Evolutionary conservation across 176 grass and related monocot genomes (phyloP).

Genomic region (Zea luxurians): DNA sequence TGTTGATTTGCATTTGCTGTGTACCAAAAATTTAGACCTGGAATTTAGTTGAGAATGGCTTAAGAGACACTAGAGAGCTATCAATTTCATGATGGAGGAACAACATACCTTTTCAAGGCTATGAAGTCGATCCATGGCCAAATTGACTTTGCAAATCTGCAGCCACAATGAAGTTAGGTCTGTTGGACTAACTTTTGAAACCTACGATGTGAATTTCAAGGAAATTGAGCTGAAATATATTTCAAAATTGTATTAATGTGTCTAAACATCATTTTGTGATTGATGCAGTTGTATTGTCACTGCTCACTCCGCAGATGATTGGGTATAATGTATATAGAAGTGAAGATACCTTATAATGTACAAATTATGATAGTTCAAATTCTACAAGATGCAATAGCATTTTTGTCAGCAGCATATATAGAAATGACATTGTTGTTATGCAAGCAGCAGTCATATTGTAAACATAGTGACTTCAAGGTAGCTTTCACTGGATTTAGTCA

Average conservation of each 20-base stretch:
- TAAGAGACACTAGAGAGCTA: conserved; percentile 27
- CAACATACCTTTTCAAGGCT: background rate
- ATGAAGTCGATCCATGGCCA: conserved; percentile 8
- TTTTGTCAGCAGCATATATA: conserved; percentile 33
- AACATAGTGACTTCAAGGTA: background rate
- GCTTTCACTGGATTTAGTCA: background rate
- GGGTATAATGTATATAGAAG: conserved; percentile 37
- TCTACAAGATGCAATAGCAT: background rate
- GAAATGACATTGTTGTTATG: conserved; percentile 26
- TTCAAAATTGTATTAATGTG: conserved; percentile 22
- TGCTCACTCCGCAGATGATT: conserved; percentile 8
- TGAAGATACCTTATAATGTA: conserved; percentile 35
- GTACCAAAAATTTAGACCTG: too few relatives aligned
- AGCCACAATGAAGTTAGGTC: conserved; percentile 7
- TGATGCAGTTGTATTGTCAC: background rate
- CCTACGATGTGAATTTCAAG: conserved; percentile 19
- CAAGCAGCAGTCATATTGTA: conserved; percentile 35
- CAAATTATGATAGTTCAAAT: conserved; percentile 23
- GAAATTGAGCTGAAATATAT: background rate
- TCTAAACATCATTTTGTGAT: conserved; percentile 29
- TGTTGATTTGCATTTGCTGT: too few relatives aligned
- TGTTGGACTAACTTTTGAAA: conserved; percentile 23
- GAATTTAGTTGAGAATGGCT: conserved; percentile 34
- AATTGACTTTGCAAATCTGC: background rate
- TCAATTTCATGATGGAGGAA: conserved; percentile 12